These are phyloP conservation scores for Jaltomata sinuosa DNA, from an alignment of 257 asterid genomes.

Conservation along the genomic window DNA sequence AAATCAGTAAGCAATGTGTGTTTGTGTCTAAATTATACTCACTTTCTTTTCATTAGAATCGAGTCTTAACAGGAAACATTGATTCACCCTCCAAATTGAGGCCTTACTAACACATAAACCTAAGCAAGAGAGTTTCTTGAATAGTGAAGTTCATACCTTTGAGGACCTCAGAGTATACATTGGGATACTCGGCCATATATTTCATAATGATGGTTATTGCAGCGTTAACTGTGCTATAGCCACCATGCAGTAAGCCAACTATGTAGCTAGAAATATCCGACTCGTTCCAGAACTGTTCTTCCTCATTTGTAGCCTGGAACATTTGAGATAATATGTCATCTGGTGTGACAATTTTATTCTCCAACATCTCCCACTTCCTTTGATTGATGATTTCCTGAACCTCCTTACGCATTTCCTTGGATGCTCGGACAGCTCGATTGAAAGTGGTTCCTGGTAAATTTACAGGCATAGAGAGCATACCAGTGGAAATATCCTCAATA, in stretches of 20 bases:
- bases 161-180: constrained; percentile 38
- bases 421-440: constrained; percentile 34
- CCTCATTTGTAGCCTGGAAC: constrained; percentile 35
- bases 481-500: constrained; percentile 34
- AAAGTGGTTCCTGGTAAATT: constrained; percentile 53
- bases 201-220: constrained; percentile 42
- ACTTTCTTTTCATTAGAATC: neutral
- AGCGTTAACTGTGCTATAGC: constrained; percentile 51
- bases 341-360: constrained; percentile 30
- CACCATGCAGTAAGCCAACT: constrained; percentile 45
- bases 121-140: neutral
- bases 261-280: constrained; percentile 41
- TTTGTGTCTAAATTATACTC: neutral
- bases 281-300: constrained; percentile 43
- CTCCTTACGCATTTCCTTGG: constrained; percentile 29
- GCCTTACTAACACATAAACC: neutral
- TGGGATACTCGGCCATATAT: constrained; percentile 46
- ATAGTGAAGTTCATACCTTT: constrained; percentile 16
- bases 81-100: neutral
- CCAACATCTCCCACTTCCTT: constrained; percentile 34
- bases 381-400: constrained; percentile 31
- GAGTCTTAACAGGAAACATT: neutral
- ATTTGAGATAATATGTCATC: constrained; percentile 58
- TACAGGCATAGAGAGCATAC: constrained; percentile 40
- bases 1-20: neutral